Evolutionary conservation across 495 filamentous ascomycete species (phyloP).

Genomic region (Podospora australis): DNA sequence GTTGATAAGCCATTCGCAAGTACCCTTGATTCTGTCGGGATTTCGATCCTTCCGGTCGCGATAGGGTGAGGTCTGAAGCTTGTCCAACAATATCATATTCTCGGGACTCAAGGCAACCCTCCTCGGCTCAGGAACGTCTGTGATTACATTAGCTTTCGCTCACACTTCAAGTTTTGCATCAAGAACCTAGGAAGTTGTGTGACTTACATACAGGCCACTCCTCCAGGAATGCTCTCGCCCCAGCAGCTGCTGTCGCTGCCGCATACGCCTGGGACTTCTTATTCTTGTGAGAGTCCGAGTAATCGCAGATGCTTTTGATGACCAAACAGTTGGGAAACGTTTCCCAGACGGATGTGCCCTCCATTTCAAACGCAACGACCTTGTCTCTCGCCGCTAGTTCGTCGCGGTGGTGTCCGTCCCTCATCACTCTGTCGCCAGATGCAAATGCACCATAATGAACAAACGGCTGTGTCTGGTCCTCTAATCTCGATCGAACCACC

Average conservation of each 20-base stretch:
- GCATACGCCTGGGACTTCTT: conserved; percentile 36
- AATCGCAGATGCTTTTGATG: conserved; percentile 39
- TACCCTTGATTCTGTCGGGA: conserved; percentile 26
- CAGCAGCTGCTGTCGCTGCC: conserved; percentile 30
- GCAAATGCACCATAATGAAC: conserved; percentile 18
- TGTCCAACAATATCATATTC: conserved; percentile 8
- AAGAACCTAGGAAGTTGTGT: too few species aligned
- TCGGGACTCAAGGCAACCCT: neutral
- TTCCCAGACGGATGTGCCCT: conserved; percentile 37
- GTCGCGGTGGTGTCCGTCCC: conserved; percentile 22
- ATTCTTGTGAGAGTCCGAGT: conserved; percentile 40
- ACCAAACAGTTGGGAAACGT: conserved; percentile 25
- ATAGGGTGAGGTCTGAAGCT: conserved; percentile 24
- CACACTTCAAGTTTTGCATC: neutral
- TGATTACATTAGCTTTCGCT: neutral
- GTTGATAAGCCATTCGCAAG: conserved; percentile 37
- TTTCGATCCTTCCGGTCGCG: conserved; percentile 37
- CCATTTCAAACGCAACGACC: conserved; percentile 41
- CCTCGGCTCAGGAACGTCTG: neutral
- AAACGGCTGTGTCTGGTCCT: too few species aligned
- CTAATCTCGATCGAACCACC: too few species aligned
- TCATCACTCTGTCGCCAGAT: conserved; percentile 29
- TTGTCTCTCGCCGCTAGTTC: conserved; percentile 7
- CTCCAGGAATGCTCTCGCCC: conserved; percentile 10
- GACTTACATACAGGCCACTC: neutral